These are phyloP conservation scores for Dysphania ambrosioides DNA, from an alignment of 148 eudicot genomes.

Conservation along the genomic window DNA sequence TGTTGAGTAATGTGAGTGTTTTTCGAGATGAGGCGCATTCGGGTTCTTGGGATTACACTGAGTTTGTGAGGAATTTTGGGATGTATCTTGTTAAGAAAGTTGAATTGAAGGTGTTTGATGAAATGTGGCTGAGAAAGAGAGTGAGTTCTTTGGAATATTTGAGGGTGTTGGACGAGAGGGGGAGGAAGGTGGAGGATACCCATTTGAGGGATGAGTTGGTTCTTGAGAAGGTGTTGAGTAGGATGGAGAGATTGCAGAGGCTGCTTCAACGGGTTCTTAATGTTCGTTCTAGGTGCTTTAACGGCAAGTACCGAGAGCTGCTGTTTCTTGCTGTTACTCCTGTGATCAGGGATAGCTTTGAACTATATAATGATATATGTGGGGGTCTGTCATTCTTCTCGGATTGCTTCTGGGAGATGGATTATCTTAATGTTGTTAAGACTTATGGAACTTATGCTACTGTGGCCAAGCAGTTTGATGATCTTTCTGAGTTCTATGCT, in stretches of 20 bases:
- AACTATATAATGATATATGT: constrained; percentile 47
- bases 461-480: constrained; percentile 54
- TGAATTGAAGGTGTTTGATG: constrained; percentile 26
- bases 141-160: constrained; percentile 25
- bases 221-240: constrained; percentile 42
- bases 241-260: constrained; percentile 40
- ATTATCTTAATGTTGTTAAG: constrained; percentile 43
- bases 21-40: constrained; percentile 53
- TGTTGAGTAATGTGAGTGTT: constrained; percentile 48
- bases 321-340: constrained; percentile 46
- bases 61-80: constrained; percentile 51
- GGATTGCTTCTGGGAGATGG: constrained; percentile 49
- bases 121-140: constrained; percentile 17
- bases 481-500: constrained; percentile 42
- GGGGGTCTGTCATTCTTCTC: constrained; percentile 42
- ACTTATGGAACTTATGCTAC: constrained; percentile 46
- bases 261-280: constrained; percentile 48
- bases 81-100: constrained; percentile 49
- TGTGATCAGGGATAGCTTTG: constrained; percentile 56
- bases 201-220: constrained; percentile 39
- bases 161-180: constrained; percentile 10
- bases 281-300: constrained; percentile 41
- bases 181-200: constrained; percentile 18
- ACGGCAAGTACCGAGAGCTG: constrained; percentile 30
- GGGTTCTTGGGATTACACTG: constrained; percentile 56